A percentile compares a stretch with the other conserved stretches of the same genome.
phyloP scores from a whole-genome alignment of 495 filamentous ascomycete genomes.

The Arthonia radiata region DNA sequence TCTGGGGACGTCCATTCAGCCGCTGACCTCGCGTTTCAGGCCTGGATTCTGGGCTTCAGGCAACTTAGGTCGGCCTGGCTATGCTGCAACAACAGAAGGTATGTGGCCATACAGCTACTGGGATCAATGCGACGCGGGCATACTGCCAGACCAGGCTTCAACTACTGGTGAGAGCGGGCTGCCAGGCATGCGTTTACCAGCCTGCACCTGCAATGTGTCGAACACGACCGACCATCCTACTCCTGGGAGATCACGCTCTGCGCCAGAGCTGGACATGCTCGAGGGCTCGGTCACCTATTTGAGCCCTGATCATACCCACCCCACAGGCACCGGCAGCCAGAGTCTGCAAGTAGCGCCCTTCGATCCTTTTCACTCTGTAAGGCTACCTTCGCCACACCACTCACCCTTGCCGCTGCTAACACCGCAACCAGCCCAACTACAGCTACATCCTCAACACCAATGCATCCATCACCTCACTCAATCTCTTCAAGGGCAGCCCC shows the following conservation, averaged over 20 bases:
- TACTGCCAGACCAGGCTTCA: conserved; percentile 53
- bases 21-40: conserved; percentile 51
- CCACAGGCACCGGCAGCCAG: conserved; percentile 40
- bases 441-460: conserved; percentile 3
- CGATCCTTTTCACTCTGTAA: too few species aligned
- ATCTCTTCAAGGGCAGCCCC: conserved; percentile 38
- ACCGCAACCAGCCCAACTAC: conserved; percentile 51
- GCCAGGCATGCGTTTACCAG: conserved; percentile 50
- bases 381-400: too few species aligned
- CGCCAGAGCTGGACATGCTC: conserved; percentile 55
- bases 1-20: too few species aligned
- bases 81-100: conserved; percentile 46
- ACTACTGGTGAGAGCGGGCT: conserved; percentile 41
- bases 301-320: conserved; percentile 18
- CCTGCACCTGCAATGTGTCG: conserved; percentile 40
- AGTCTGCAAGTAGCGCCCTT: conserved; percentile 53
- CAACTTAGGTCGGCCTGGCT: conserved; percentile 44
- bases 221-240: conserved; percentile 44
- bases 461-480: conserved; percentile 29
- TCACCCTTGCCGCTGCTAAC: too few species aligned
- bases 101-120: conserved; percentile 61
- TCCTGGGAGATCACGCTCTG: conserved; percentile 41
- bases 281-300: conserved; percentile 39
- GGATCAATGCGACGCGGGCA: conserved; percentile 46
- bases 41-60: conserved; percentile 68